Percentiles rank a stretch among this genome's conserved stretches.
Conservation (phyloP, 2,329 filamentous ascomycete species). For the Ophiostoma australiae region DNA sequence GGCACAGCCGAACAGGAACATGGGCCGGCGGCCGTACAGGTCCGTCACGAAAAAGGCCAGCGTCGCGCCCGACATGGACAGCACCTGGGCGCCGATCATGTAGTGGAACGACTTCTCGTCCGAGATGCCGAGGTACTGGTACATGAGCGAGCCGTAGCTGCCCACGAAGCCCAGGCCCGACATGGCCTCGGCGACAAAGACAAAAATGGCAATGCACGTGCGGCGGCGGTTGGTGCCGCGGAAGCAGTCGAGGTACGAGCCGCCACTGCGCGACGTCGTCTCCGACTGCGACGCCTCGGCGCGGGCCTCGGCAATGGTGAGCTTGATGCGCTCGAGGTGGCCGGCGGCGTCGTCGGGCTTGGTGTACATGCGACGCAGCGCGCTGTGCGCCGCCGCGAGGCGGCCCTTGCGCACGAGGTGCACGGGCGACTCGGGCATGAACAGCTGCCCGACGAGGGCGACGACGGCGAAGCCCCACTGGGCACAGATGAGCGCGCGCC, state of each 20-base stretch:
- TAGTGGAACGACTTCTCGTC: constrained; percentile 31
- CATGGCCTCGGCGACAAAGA: constrained; percentile 35
- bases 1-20: constrained; percentile 18
- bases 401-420: constrained; percentile 18
- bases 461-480: constrained; percentile 48
- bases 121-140: constrained; percentile 26
- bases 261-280: constrained; percentile 36
- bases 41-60: constrained; percentile 27
- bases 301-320: constrained; percentile 49
- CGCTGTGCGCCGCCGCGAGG: constrained; percentile 34
- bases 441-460: constrained; percentile 42
- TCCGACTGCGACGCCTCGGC: constrained; percentile 33
- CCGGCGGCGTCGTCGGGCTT: constrained; percentile 18
- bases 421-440: constrained; percentile 31
- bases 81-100: constrained; percentile 37
- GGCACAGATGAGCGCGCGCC: constrained; percentile 44
- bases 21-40: constrained; percentile 20
- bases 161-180: constrained; percentile 19
- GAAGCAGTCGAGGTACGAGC: constrained; percentile 36
- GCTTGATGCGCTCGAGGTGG: constrained; percentile 42
- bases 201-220: constrained; percentile 46
- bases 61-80: constrained; percentile 39
- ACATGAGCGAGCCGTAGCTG: constrained; percentile 19
- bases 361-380: constrained; percentile 17
- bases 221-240: constrained; percentile 35